Conservation (phyloP, 2,329 filamentous ascomycete species). For the Diaporthe sp. region DNA sequence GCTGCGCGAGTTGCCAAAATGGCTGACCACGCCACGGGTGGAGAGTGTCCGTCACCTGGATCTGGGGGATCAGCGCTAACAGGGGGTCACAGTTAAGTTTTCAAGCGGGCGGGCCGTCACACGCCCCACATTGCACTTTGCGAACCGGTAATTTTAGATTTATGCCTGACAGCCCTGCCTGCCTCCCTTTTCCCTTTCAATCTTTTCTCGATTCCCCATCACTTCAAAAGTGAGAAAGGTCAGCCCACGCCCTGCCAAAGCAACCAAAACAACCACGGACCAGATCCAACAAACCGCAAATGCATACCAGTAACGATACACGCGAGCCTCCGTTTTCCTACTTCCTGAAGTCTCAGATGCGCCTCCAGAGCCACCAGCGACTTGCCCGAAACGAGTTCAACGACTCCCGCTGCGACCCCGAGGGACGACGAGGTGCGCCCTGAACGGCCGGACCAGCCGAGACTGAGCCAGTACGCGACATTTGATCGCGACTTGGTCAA, state of each 20-base stretch:
- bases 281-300: conserved; percentile 54
- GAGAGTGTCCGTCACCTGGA: conserved; percentile 10
- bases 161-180: conserved; percentile 20
- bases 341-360: conserved; percentile 71
- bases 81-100: conserved; percentile 14
- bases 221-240: conserved; percentile 36
- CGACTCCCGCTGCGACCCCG: conserved; percentile 68
- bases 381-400: conserved; percentile 62
- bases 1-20: neutral
- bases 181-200: conserved; percentile 26
- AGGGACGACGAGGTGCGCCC: conserved; percentile 69
- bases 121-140: conserved; percentile 21
- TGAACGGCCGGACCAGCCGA: conserved; percentile 49
- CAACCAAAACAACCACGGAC: conserved; percentile 36
- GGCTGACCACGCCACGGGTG: conserved; percentile 18
- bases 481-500: neutral
- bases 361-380: conserved; percentile 62
- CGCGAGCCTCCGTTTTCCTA: conserved; percentile 57
- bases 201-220: conserved; percentile 20
- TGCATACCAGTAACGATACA: conserved; percentile 66
- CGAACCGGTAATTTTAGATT: conserved; percentile 28
- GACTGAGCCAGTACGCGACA: conserved; percentile 10
- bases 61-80: conserved; percentile 31
- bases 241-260: conserved; percentile 38
- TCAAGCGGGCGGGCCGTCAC: conserved; percentile 25